These are phyloP conservation scores for Sporothrix brunneoviolacea DNA, from an alignment of 2,329 filamentous ascomycete species.

Conservation along the genomic window DNA sequence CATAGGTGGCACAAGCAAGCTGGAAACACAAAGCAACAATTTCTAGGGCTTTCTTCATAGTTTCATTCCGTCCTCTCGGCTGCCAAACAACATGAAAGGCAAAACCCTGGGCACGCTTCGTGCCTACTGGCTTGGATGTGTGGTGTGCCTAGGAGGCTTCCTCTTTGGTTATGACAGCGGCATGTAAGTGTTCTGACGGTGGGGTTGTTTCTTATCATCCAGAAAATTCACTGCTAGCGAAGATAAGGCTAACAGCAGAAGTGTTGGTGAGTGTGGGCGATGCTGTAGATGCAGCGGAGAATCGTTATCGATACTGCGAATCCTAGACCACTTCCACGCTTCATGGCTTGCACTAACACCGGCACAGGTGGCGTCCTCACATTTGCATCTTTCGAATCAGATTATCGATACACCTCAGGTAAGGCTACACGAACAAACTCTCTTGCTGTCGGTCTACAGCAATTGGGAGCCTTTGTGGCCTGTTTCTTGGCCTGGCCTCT, in stretches of 20 bases:
- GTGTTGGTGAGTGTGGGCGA: background rate
- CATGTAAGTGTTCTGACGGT: slow-evolving; percentile 2
- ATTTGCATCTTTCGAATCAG: slow-evolving; percentile 13
- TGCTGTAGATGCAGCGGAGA: background rate
- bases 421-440: slow-evolving; percentile 38
- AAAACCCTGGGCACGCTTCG: background rate
- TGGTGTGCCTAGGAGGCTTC: slow-evolving; percentile 6
- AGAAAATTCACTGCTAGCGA: no score
- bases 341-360: no score
- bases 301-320: no score
- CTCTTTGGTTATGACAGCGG: slow-evolving; percentile 9
- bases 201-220: no score
- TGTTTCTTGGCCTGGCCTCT: slow-evolving; percentile 56
- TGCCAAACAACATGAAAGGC: background rate
- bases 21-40: no score
- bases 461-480: slow-evolving; percentile 58
- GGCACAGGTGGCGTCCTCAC: no score
- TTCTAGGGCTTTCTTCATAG: background rate
- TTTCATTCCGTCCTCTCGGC: background rate
- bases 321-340: no score
- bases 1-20: no score
- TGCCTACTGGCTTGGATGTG: slow-evolving; percentile 5
- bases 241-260: background rate
- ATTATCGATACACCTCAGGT: slow-evolving; percentile 17
- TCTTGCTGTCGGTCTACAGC: slow-evolving; percentile 57